These are phyloP conservation scores for Hemileccinum impolitum DNA, from an alignment of 768 basidiomycete species.

Conservation along the genomic window DNA sequence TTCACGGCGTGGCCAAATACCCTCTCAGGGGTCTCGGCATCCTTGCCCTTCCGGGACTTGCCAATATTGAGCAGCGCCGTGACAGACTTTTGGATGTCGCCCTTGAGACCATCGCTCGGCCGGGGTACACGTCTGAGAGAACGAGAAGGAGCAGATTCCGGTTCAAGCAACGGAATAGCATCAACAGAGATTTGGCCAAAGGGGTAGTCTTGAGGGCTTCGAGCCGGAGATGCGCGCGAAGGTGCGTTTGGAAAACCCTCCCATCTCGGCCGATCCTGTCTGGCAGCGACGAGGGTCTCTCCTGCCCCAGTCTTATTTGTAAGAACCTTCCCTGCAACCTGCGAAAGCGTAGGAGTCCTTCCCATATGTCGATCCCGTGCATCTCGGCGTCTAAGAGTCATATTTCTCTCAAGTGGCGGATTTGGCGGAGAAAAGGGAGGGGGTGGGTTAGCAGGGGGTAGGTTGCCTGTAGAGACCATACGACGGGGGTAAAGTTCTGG, in stretches of 20 bases:
- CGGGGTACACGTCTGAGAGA: slow-evolving; percentile 10
- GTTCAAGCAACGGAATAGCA: slow-evolving; percentile 2
- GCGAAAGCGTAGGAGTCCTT: slow-evolving; percentile 17
- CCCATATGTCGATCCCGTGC: background rate
- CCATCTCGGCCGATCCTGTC: slow-evolving; percentile 2
- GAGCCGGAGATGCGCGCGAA: background rate
- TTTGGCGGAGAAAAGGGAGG: background rate
- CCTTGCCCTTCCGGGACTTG: slow-evolving; percentile 1
- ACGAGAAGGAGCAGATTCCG: slow-evolving; percentile 1
- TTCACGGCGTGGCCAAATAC: slow-evolving; percentile 19
- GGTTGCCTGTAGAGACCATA: slow-evolving; percentile 9
- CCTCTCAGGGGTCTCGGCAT: background rate
- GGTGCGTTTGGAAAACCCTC: background rate
- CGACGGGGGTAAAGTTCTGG: slow-evolving; percentile 5
- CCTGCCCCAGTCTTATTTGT: slow-evolving; percentile 3
- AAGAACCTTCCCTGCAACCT: slow-evolving; percentile 14
- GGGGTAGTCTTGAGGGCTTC: background rate
- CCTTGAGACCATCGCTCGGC: slow-evolving; percentile 4
- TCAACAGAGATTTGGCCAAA: slow-evolving; percentile 12
- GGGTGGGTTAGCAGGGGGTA: background rate
- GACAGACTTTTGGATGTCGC: slow-evolving; percentile 1
- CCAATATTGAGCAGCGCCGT: slow-evolving; percentile 6
- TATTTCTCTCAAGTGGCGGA: background rate
- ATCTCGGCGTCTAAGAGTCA: background rate
- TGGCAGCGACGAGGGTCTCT: background rate